Evolutionary conservation across 257 asterid species (phyloP).

Genomic region (Solanum bukasovii): DNA sequence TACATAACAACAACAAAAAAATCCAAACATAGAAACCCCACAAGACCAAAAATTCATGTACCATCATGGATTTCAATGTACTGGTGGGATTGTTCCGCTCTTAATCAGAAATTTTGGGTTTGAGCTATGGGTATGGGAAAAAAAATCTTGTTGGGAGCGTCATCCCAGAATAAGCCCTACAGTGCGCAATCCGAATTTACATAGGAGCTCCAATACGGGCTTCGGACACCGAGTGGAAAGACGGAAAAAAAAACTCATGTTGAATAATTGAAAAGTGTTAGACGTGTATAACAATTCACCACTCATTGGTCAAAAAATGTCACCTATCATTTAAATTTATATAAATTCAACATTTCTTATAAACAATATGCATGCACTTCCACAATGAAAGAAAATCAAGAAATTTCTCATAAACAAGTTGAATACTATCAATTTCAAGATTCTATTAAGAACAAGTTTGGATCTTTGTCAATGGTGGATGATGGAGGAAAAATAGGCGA

Average conservation of each 20-base stretch:
- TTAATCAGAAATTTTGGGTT: background rate
- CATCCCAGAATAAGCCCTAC: accelerated
- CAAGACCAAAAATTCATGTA: background rate
- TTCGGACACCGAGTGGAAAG: background rate
- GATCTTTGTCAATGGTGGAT: background rate
- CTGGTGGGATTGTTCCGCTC: accelerated
- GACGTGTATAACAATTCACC: background rate
- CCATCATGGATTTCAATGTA: background rate
- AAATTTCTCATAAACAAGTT: background rate
- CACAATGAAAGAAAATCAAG: background rate
- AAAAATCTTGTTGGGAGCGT: background rate
- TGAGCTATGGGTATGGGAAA: accelerated
- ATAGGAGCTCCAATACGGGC: background rate
- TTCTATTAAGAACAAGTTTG: background rate
- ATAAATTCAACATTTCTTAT: background rate
- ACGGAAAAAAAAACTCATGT: background rate
- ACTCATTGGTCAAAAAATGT: background rate
- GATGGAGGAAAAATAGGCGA: background rate
- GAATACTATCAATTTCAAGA: background rate
- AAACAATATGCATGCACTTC: background rate
- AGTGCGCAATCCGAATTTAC: no score
- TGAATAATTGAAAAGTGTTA: background rate
- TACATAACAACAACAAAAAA: background rate
- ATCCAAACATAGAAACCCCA: background rate
- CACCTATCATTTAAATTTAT: background rate